Evolutionary conservation across 176 grass and related monocot genomes (phyloP), one percentile per base, ranked within the genome.

Genomic region (Typha latifolia): DNA sequence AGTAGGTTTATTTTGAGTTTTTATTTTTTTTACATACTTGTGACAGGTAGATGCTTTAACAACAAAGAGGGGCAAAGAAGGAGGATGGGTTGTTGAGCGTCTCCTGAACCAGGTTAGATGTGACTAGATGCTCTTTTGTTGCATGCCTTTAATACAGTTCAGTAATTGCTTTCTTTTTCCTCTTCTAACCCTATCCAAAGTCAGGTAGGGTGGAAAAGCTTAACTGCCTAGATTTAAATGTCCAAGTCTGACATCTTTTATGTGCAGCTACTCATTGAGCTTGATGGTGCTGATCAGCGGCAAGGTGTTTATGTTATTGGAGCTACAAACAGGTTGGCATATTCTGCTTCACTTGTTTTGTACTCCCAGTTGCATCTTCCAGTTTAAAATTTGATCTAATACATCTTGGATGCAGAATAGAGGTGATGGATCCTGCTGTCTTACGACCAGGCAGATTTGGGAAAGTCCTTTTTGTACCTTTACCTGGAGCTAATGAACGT

Each of bases 11-110:
- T 64, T 37, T 77, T 16, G 76, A 73, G 8, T 75, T 26, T 71
- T 69, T 13, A 48, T 47, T 49, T 61, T 59, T 49, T 81, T 4
- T 86, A 26, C 37, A 10, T 10, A 4, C 66, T 72, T 29, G 52
- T 62, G 65, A 2, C 69, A 97, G 93, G 76, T 97, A 49, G 93
- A 92, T 87, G 93, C 93, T 78, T 87, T 97, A 61, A 92, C 93
- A 67, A 92, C 85, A 73, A 86, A 84, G 32, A 73, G 88, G 77
- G 93, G 88, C 29, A 91, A 80, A 81, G 91, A 91, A 49, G 87
- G 91, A 21, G 88, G 83, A 49, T 89, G 85, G 88, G 88, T 92
- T 66, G 85, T 89, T 57, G 88, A 96, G 48, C 80, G 88, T 8
- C 76, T 86, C 48, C 72, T 92, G 61, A 89, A 89, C 67, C 93